These are phyloP conservation scores for Diatrype stigma DNA, from an alignment of 2,329 filamentous ascomycete genomes.

Conservation along the genomic window DNA sequence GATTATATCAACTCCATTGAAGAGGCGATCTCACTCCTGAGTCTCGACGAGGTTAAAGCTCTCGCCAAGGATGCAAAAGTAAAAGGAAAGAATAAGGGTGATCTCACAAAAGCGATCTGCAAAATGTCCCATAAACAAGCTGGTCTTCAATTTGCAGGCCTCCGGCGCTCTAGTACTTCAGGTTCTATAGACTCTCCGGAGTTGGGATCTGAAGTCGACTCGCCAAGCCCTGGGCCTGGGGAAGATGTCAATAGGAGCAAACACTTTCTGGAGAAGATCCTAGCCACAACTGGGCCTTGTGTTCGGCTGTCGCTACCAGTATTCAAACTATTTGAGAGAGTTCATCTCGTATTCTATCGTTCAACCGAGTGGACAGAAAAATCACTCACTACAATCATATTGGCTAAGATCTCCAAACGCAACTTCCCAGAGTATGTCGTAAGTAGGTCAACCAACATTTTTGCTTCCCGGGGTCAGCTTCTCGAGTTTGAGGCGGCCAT, in stretches of 20 bases:
- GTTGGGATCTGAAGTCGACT: slow-evolving; percentile 30
- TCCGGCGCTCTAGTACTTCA: slow-evolving; percentile 61
- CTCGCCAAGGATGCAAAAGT: slow-evolving; percentile 84
- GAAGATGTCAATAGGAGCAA: slow-evolving; percentile 59
- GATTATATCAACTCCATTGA: slow-evolving; percentile 71
- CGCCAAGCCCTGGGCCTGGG: slow-evolving; percentile 22
- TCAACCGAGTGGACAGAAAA: slow-evolving; percentile 98
- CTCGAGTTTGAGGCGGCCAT: slow-evolving; percentile 88
- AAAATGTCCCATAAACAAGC: slow-evolving; percentile 69
- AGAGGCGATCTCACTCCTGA: slow-evolving; percentile 76
- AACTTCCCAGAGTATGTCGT: slow-evolving; percentile 92
- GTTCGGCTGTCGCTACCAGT: slow-evolving; percentile 71
- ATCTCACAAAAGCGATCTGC: slow-evolving; percentile 71
- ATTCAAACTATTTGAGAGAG: slow-evolving; percentile 83
- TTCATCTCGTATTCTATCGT: slow-evolving; percentile 93
- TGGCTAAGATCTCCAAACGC: slow-evolving; percentile 81
- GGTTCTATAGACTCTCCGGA: slow-evolving; percentile 48
- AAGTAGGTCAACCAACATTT: slow-evolving; percentile 84
- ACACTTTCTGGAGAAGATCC: slow-evolving; percentile 74
- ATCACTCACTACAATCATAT: slow-evolving; percentile 88
- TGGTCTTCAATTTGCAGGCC: slow-evolving; percentile 65
- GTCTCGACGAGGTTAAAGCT: slow-evolving; percentile 81
- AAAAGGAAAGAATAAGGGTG: slow-evolving; percentile 81
- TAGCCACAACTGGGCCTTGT: slow-evolving; percentile 74
- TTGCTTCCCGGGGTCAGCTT: slow-evolving; percentile 67